Base-by-base conservation (phyloP, 257 asterid species). In the Nicotiana attenuata region DNA sequence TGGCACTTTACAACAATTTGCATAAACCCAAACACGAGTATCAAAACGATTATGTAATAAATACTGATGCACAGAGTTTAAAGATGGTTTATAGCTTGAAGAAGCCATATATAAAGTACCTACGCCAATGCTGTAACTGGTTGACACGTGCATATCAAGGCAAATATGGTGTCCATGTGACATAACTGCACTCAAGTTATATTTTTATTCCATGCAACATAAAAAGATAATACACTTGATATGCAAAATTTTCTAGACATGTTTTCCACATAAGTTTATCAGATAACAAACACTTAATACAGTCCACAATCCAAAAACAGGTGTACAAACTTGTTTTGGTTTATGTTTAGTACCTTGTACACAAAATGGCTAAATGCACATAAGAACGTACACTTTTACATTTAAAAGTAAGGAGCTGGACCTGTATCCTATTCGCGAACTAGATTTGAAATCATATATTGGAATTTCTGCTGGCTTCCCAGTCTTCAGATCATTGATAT, bases 351-450 rank as follows among this genome's bases (percentile, higher is more conserved):
- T 24, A 11, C 14, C 38, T 47, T 47, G 61, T 73, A 47, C 38
- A 47, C 20, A 47, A 47, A 71, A 26, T 33, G 17, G 3, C 29
- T 47, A 47, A 57, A 73, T 24, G 61, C 61, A 22, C 60, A 73
- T 22, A 47, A 45, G 38, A 24, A 47, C 15, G 41, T 47, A 73
- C 38, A 71, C 61, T 47, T 73, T 2, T 47, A 73, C 20, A 47
- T 22, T 47, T 73, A 47, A 14, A 24, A 64, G 35, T 64, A 73
- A 73, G 61, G 61, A 47, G 61, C 61, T 45, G 57, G 26, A 96
- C 99, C 99, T 94, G 92, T 91, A 94, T 86, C 99, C 99, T 24
- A 90, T 88, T 75, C 98, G 98, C 19, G 98, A 91, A 86, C 99
- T 96, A 90, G 97, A 89, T 85, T 96, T 96, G 91, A 94, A 96